Base-by-base conservation (phyloP, 2,329 filamentous ascomycete species). In the Nectriaceae sp. region DNA sequence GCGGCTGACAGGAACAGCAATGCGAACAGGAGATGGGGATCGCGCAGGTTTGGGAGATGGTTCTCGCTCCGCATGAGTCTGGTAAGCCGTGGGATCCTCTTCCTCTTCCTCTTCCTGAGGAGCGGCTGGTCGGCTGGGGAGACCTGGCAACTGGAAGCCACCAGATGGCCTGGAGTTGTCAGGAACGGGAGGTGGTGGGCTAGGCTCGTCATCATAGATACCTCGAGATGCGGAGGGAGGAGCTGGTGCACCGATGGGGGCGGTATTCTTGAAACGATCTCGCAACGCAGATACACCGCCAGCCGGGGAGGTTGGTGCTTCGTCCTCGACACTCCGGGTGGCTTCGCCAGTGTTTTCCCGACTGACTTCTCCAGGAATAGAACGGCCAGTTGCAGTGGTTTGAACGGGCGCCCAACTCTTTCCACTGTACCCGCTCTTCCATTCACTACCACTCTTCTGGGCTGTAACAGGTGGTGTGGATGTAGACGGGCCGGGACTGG, bases 371-470 rank as follows among this genome's bases (percentile, higher is more conserved):
- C 77, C 77, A 29, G 75, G 53, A 8, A 78, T 75, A 49, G 83
- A 84, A 47, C 85, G 85, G 16, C 87, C 86, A 47, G 82, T 78
- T 10, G 81, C 82, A 20, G 69, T 53, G 11, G 87, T 90, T 62
- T 91, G 84, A 22, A 97, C 90, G 3, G 91, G 75, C 21, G 84
- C 90, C 93, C 93, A 97, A 26, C 83, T 87, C 76, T 96, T 97
- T 53, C 93, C 93, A 41, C 78, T 76, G 67, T 97, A 97, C 16
- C 90, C 88, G 69, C 91, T 96, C 78, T 93, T 91, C 92, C 92
- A 97, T 51, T 90, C 65, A 48, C 77, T 78, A 52, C 88, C 90
- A 63, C 88, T 95, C 64, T 79, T 77, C 67, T 96, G 90, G 42
- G 79, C 76, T 42, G 76, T 67, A 24, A 90, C 73, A 1, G 84